These are phyloP conservation scores for Dioscorea cayenensis DNA, from an alignment of 116 monocot species.

Conservation along the genomic window DNA sequence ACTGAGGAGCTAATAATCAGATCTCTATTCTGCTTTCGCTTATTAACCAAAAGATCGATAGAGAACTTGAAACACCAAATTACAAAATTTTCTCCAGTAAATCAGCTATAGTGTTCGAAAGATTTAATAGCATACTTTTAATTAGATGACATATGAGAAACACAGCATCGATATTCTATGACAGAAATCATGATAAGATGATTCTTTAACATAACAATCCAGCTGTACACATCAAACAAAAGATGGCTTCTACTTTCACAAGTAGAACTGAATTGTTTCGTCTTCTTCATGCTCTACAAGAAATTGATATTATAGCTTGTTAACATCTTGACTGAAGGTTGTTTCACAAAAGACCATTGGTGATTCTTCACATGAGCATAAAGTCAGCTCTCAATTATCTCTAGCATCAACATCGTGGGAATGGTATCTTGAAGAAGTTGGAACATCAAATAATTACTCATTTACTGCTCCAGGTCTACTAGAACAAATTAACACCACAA, in stretches of 20 bases:
- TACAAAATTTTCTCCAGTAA: too few relatives aligned
- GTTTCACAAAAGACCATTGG: slow-evolving; percentile 16
- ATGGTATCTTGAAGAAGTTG: slow-evolving; percentile 33
- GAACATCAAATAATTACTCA: slow-evolving; percentile 19
- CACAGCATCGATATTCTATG: too few relatives aligned
- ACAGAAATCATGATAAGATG: too few relatives aligned
- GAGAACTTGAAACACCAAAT: too few relatives aligned
- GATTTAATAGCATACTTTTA: too few relatives aligned
- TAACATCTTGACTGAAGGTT: slow-evolving; percentile 12
- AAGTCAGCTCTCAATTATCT: slow-evolving; percentile 4
- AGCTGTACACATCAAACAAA: too few relatives aligned
- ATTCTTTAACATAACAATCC: too few relatives aligned
- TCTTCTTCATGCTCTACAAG: not conserved
- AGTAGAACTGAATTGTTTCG: too few relatives aligned
- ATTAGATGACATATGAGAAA: too few relatives aligned
- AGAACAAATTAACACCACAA: slow-evolving; percentile 43
- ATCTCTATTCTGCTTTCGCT: too few relatives aligned
- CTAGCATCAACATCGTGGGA: slow-evolving; percentile 24
- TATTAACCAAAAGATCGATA: not conserved
- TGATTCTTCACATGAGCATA: slow-evolving; percentile 3
- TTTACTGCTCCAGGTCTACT: slow-evolving; percentile 19
- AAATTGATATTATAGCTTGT: not conserved
- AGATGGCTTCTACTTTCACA: too few relatives aligned
- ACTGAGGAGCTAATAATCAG: not conserved
- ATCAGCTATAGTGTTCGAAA: too few relatives aligned